Base-by-base conservation (phyloP, 306 rosid species). In the Pyrus pyrifolia region DNA sequence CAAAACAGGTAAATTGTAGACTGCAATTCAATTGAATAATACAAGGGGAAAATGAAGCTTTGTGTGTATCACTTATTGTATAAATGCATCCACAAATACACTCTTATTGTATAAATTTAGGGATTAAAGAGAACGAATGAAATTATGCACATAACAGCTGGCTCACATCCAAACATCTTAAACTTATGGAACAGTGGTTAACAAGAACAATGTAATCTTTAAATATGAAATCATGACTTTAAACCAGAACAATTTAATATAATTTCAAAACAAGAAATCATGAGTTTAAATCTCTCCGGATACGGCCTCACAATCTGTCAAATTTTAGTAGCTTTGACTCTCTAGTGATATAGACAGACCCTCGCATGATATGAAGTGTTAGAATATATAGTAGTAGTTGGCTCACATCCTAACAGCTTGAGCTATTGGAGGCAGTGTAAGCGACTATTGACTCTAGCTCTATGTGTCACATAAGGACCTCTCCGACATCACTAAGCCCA, bases 1-100 rank as follows among this genome's bases (percentile, higher is more conserved):
- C 55, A 29, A 68, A 74, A 40, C 68, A 62, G 51, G 33, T 40
- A 76, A 81, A 79, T 49, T 75, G 68, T 38, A 44, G 68, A 30
- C 23, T 70, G 21, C 61, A 14, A 71, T 35, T 84, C 53, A 44
- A 30, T 68, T n/a, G 62, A 9, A 45, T 52, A 55, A 29, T 40
- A 67, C 18, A 73, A 61, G 64, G 29, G 63, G 11, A 42, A 70
- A 69, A 66, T 4, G 51, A 44, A 49, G 81, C 45, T 30, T 15
- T 49, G 23, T 11, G 11, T n/a, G 21, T 59, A 42, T 21, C 21
- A 49, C 18, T 15, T 49, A 49, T 49, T 49, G 53, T 49, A 15
- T 49, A 49, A 49, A 49, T 49, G 53, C 8, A 49, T 49, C 21
- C 53, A 15, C 53, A 49, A 49, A 49, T 49, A 49, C 18, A 49